These are phyloP conservation scores for Xylaria hypoxylon DNA, from an alignment of 2,329 filamentous ascomycete species.

Conservation along the genomic window DNA sequence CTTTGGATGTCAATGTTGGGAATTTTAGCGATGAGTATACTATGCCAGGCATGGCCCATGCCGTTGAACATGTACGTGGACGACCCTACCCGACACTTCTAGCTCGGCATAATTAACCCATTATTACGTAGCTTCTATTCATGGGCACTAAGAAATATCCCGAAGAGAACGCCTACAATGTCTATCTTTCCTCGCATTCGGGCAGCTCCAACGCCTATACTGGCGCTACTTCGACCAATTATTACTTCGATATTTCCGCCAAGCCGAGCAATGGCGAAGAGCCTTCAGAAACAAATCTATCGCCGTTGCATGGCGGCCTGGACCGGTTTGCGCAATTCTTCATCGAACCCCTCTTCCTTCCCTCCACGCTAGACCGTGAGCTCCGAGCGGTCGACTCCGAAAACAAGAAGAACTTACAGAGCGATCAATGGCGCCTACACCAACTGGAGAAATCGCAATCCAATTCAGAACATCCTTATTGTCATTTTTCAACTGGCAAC, in stretches of 20 bases:
- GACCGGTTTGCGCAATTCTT: constrained; percentile 97
- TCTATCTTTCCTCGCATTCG: constrained; percentile 90
- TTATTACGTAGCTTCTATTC: constrained; percentile 75
- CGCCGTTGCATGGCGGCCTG: constrained; percentile 79
- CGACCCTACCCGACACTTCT: neutral
- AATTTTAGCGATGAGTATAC: constrained; percentile 92
- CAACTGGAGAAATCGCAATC: constrained; percentile 91
- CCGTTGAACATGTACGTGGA: constrained; percentile 81
- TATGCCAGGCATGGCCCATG: constrained; percentile 95
- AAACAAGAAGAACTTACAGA: constrained; percentile 97
- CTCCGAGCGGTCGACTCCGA: constrained; percentile 91
- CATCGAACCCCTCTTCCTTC: constrained; percentile 85
- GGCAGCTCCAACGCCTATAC: constrained; percentile 97
- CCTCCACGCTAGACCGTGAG: constrained; percentile 86
- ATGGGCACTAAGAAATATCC: constrained; percentile 99
- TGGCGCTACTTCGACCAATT: constrained; percentile 92
- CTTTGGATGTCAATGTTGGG: constrained; percentile 94
- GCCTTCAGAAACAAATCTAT: constrained; percentile 66
- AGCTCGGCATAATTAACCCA: constrained; percentile 29
- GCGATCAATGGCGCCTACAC: constrained; percentile 86
- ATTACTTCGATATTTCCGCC: constrained; percentile 94
- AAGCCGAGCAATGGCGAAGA: constrained; percentile 73
- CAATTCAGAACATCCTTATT: constrained; percentile 87
- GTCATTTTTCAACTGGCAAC: constrained; percentile 92
- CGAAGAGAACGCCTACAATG: constrained; percentile 93